Evolutionary conservation across 2,329 filamentous ascomycete genomes (phyloP), one percentile per base, ranked within the genome.

Genomic region (Aspergillus pseudotamarii): DNA sequence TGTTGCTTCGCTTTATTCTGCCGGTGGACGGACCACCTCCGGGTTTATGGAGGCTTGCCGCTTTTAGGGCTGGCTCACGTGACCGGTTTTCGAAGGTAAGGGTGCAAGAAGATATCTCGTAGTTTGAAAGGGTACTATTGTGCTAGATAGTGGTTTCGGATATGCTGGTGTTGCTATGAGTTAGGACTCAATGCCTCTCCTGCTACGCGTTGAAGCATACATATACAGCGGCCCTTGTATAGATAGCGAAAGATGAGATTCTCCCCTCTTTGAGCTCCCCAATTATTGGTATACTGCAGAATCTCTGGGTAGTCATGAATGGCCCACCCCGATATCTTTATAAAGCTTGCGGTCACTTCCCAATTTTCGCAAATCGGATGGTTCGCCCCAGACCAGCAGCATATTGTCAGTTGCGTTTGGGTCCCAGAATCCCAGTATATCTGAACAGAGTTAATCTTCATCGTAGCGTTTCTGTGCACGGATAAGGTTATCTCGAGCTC

Each of bases 401-500:
- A 41, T 41, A n/a, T 41, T 9, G 16, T 41, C 38, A 4, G 16
- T 19, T 41, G 38, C 8, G 16, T 10, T n/a, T 19, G 19, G 38
- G 19, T 41, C 10, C 38, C 36, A 41, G 16, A 41, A 38, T 14
- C 36, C 21, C 11, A 76, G 70, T 16, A 80, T 68, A 56, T 80
- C 80, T 11, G 66, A 34, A 60, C 79, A 80, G 1, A 80, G 61
- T 32, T 75, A 71, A 8, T 71, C 60, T 21, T 76, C 75, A 57
- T 80, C 69, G 50, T 75, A 72, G 8, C 73, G 61, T 19, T 43
- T 28, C 16, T 71, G 70, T 0, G 68, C 71, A 9, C 60, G 62
- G 21, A 80, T 73, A 23, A 78, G 61, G 53, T 80, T 80, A 67
- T 82, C 78, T 10, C 80, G 72, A 23, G 79, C 67, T 4, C 63